Percentiles rank a stretch among this genome's conserved stretches.
phyloP scores from a whole-genome alignment of 805 yeast species.

The Monosporozyma yasuniensis region DNA sequence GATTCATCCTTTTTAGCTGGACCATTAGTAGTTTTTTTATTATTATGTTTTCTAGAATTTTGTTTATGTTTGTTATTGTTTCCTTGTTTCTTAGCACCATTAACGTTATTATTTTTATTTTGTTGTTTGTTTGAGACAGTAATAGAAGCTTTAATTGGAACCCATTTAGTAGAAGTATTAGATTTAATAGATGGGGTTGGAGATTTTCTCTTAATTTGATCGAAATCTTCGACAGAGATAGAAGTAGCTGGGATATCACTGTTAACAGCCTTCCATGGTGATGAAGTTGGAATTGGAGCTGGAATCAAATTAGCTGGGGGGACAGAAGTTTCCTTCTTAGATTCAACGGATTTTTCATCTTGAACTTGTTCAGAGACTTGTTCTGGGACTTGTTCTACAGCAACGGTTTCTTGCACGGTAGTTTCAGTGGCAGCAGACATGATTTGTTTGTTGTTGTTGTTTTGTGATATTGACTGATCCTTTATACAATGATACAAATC shows the following conservation, averaged over 20 bases:
- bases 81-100: conserved; percentile 6
- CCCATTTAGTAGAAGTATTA: conserved; percentile 44
- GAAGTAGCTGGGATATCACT: conserved; percentile 19
- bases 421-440: conserved; percentile 3
- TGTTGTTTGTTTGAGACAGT: conserved; percentile 28
- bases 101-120: conserved; percentile 8
- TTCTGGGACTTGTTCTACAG: conserved; percentile 2
- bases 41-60: conserved; percentile 1
- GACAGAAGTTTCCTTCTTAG: conserved; percentile 4
- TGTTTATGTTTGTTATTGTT: conserved; percentile 5
- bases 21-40: not conserved
- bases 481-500: not conserved
- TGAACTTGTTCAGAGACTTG: conserved; percentile 2
- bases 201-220: conserved; percentile 12
- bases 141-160: conserved; percentile 55
- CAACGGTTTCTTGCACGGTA: conserved; percentile 2
- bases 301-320: conserved; percentile 19
- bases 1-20: not conserved
- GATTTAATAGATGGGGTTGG: conserved; percentile 14
- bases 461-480: too few species aligned
- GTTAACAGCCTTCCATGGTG: conserved; percentile 28
- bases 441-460: not conserved
- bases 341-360: conserved; percentile 9
- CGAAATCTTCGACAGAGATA: conserved; percentile 16
- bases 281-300: conserved; percentile 29